Percentiles rank a stretch among this genome's conserved stretches.
These are phyloP conservation scores for Murraya paniculata DNA, from an alignment of 345 rosid genomes.

Conservation along the genomic window DNA sequence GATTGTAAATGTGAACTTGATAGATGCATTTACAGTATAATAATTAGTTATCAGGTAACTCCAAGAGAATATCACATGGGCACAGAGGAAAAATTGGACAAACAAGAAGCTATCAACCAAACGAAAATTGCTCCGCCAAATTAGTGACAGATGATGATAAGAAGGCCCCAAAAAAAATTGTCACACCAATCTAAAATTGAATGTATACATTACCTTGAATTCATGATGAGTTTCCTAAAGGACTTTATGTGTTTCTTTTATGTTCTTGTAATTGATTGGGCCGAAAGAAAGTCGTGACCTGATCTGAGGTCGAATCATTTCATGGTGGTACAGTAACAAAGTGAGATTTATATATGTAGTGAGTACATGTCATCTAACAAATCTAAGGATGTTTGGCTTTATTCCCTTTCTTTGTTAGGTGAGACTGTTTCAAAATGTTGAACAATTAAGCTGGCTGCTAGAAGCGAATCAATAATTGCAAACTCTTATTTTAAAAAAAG, in stretches of 20 bases:
- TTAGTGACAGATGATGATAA: not conserved
- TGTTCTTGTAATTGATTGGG: too few species aligned
- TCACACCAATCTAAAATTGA: too few species aligned
- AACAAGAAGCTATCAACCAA: not conserved
- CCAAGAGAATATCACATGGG: not conserved
- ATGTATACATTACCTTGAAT: too few species aligned
- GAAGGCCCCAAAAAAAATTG: not conserved
- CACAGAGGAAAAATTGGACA: not conserved
- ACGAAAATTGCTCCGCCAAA: not conserved
- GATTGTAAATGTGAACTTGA: not conserved
- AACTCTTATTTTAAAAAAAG: not conserved
- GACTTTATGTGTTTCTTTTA: too few species aligned
- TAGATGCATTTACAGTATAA: not conserved
- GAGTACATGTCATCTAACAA: not conserved
- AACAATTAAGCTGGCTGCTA: not conserved
- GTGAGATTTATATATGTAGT: too few species aligned
- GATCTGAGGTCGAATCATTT: too few species aligned
- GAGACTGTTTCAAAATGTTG: not conserved
- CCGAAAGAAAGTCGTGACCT: too few species aligned
- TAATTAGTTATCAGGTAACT: not conserved
- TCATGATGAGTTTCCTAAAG: too few species aligned
- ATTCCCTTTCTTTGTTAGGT: too few species aligned
- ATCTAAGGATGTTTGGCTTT: not conserved
- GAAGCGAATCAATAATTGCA: not conserved
- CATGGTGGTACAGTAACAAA: too few species aligned